Base-by-base conservation (phyloP, 2,329 filamentous ascomycete species). In the Didymella keratinophila region DNA sequence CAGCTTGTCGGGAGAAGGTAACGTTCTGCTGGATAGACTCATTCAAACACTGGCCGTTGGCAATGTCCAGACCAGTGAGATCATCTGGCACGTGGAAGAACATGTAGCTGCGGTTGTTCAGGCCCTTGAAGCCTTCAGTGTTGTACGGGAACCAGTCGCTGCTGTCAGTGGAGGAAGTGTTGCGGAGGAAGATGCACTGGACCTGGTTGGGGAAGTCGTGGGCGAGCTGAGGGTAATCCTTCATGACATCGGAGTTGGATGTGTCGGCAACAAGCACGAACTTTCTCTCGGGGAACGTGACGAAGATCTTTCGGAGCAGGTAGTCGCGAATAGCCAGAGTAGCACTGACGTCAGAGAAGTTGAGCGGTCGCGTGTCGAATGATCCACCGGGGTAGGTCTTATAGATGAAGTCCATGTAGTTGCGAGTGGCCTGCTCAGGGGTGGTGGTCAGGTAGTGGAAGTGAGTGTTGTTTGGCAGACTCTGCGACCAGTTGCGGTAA, bases 361-460 rank as follows among this genome's bases (percentile, higher is more conserved):
- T 93, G 20, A 93, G 83, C 0, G 91, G 90, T 0, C 71, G 70
- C 1, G 89, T 92, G 68, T 93, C 90, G 72, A 92, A 92, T 41
- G 87, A 90, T 42, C 91, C 91, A 14, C 87, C 84, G 0, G 91
- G 91, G 72, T 93, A 93, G 7, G 84, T 91, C 69, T 86, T 85
- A 81, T 90, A 93, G 74, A 93, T 92, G 76, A 89, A 85, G 59
- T 89, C 84, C 89, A 92, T 92, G 78, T 93, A 93, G 65, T 88
- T 89, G 41, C 90, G 82, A 0, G 90, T 92, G 4, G 87, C 83
- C 73, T 93, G 90, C 76, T 93, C 90, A 0, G 90, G 90, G 0
- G 90, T 92, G 0, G 90, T 93, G 0, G 90, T 93, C 20, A 93
- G 81, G 77, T 93, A 93, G 78, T 93, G 90, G 80, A 93, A 93